Evolutionary conservation across 2,329 filamentous ascomycete species (phyloP), one percentile per base, ranked within the genome.

Genomic region (Byssothecium circinans): DNA sequence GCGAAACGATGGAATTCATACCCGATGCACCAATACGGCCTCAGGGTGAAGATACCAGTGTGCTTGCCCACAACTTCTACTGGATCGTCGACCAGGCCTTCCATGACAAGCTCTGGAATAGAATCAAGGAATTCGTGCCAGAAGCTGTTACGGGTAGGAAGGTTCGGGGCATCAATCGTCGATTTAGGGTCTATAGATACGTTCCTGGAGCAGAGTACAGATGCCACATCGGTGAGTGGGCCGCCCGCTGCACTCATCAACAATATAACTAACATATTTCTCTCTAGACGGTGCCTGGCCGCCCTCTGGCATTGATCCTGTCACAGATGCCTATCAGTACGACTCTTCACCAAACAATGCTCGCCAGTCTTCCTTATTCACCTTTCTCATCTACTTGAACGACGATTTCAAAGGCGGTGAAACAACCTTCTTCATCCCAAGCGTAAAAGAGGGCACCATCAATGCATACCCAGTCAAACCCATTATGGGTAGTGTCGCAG

Each of bases 31-130:
- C 85, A 0, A 72, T 88, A 23, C 80, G 83, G 2, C 81, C 83
- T n/a, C 82, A 84, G 46, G 82, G 81, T 14, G 83, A 86, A 50
- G 71, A 73, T 43, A 76, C 77, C 19, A 86, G 83, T 58, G 78
- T 88, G 38, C 68, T 88, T 1, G 85, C 85, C 0, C 85, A 88
- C 71, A 88, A 88, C 66, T 87, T 88, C 57, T 88, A 88, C 72
- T 88, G 85, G 85, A 75, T 88, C 8, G 76, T 84, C 11, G 85
- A 88, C 55, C 73, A 75, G 18, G 74, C 76, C 0, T 87, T 88
- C 64, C 81, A 84, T 58, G 78, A 85, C 47, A 76, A 73, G 12
- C 74, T 88, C 1, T 88, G 85, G 85, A 67, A 72, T 0, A 78
- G 85, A 12, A 79, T 88, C 2, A 70, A 76, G 2, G 70, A 76